Conservation (phyloP, 257 asterid genomes). For the Anisodus tanguticus region DNA sequence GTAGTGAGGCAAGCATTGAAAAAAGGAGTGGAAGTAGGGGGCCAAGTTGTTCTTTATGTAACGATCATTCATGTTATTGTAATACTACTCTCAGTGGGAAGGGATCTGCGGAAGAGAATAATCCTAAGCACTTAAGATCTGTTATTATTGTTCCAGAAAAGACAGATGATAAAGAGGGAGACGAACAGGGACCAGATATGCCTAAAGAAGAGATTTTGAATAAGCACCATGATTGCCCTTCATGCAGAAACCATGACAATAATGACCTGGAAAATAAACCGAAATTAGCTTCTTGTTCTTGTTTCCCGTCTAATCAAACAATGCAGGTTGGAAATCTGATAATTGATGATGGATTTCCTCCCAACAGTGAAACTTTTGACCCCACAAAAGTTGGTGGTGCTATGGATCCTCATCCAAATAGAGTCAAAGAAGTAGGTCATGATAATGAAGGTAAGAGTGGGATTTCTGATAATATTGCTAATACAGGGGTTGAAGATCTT, state of each 20-base stretch:
- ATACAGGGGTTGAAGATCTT: slow-evolving; percentile 50
- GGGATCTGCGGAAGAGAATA: slow-evolving; percentile 43
- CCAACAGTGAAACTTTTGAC: slow-evolving; percentile 22
- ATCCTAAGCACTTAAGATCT: slow-evolving; percentile 71
- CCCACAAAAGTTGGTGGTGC: slow-evolving; percentile 33
- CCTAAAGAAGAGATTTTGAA: slow-evolving; percentile 63
- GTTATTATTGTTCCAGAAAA: slow-evolving; percentile 59
- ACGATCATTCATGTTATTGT: slow-evolving; percentile 24
- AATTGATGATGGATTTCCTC: slow-evolving; percentile 32
- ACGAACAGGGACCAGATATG: slow-evolving; percentile 48
- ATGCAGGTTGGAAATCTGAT: slow-evolving; percentile 39
- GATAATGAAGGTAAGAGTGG: slow-evolving; percentile 39
- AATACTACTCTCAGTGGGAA: slow-evolving; percentile 42
- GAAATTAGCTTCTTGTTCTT: slow-evolving; percentile 42
- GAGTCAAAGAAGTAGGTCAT: slow-evolving; percentile 16
- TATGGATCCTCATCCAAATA: slow-evolving; percentile 35
- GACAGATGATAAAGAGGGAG: slow-evolving; percentile 43
- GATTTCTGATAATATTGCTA: slow-evolving; percentile 38
- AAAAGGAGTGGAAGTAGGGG: slow-evolving; percentile 46
- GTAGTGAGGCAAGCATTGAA: slow-evolving; percentile 28
- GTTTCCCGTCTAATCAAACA: slow-evolving; percentile 35
- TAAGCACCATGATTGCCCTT: slow-evolving; percentile 65
- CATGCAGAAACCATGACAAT: slow-evolving; percentile 60
- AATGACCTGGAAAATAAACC: slow-evolving; percentile 48
- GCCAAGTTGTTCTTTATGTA: slow-evolving; percentile 45